Conservation (phyloP, 495 filamentous ascomycete species). For the Daldinia caldariorum region DNA sequence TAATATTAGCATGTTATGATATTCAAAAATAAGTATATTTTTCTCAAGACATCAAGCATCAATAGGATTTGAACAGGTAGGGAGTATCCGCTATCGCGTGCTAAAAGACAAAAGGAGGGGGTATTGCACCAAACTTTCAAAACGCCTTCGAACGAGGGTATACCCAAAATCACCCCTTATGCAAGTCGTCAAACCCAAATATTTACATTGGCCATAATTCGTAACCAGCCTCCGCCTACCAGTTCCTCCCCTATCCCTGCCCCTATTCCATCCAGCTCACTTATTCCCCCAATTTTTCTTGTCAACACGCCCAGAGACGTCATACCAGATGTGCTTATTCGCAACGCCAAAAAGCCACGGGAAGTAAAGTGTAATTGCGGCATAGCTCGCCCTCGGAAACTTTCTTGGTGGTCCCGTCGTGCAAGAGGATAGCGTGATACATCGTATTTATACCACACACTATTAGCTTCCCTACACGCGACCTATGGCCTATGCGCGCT, state of each 20-base stretch:
- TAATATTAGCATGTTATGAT: background rate
- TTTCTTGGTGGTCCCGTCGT: background rate
- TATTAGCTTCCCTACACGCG: background rate
- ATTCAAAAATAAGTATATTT: conserved; percentile 4
- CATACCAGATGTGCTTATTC: background rate
- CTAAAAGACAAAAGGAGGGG: background rate
- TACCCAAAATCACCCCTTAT: conserved; percentile 22
- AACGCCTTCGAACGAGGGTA: conserved; percentile 35
- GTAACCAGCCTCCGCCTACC: background rate
- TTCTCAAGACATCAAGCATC: background rate
- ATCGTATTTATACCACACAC: background rate
- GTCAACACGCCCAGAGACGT: background rate
- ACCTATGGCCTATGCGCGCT: background rate
- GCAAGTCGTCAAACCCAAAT: conserved; percentile 27
- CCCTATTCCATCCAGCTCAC: background rate
- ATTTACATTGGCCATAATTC: conserved; percentile 5
- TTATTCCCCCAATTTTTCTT: background rate
- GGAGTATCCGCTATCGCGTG: conserved; percentile 17
- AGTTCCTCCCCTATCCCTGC: background rate
- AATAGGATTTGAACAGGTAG: conserved; percentile 4
- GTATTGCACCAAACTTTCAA: conserved; percentile 22
- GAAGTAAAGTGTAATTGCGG: background rate
- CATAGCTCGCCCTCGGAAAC: no score
- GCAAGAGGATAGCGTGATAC: background rate
- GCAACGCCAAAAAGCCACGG: no score